phyloP scores from a whole-genome alignment of 805 yeast genomes.

The Candida easanensis region DNA sequence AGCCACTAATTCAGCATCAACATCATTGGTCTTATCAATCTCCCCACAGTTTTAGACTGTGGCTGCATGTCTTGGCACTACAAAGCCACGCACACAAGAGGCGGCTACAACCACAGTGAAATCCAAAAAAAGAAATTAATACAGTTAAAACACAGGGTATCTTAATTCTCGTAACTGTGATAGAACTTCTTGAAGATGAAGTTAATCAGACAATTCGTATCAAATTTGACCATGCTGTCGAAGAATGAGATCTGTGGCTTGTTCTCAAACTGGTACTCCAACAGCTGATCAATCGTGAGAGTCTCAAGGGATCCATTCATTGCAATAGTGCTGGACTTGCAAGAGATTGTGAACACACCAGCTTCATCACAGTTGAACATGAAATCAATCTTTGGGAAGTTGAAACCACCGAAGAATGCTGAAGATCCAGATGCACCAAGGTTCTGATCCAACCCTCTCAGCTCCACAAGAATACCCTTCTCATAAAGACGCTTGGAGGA shows the following conservation, averaged over 20 bases:
- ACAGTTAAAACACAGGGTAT: too few species aligned
- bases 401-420: constrained; percentile 37
- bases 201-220: constrained; percentile 63
- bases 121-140: too few species aligned
- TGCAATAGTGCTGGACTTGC: constrained; percentile 68
- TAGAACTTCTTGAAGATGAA: constrained; percentile 77
- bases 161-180: constrained; percentile 33
- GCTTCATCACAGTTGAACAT: constrained; percentile 73
- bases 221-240: constrained; percentile 65
- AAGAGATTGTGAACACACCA: constrained; percentile 72
- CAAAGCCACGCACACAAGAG: too few species aligned
- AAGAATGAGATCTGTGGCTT: constrained; percentile 52
- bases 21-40: too few species aligned
- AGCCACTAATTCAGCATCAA: too few species aligned
- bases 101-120: too few species aligned
- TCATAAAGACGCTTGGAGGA: constrained; percentile 74
- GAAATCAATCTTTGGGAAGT: constrained; percentile 66
- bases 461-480: constrained; percentile 59
- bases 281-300: constrained; percentile 66
- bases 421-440: constrained; percentile 36
- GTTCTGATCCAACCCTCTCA: constrained; percentile 50
- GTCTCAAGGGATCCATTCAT: constrained; percentile 51
- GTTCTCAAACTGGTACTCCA: constrained; percentile 72
- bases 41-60: too few species aligned
- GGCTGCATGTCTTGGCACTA: too few species aligned